Base-by-base conservation (phyloP, 305 asterid species). In the Vinca major region DNA sequence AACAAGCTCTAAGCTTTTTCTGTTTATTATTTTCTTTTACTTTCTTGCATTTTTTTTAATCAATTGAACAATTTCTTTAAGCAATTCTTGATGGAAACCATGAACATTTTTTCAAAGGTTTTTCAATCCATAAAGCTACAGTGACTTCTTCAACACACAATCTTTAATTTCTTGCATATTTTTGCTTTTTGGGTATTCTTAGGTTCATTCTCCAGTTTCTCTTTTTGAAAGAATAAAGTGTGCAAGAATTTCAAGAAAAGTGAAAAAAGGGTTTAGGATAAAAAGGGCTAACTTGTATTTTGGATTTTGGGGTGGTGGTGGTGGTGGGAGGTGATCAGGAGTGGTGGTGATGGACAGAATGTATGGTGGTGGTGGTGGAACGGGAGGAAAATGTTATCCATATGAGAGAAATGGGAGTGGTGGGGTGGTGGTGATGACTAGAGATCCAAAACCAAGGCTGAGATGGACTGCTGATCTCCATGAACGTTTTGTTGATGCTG, bases 381-480 rank as follows among this genome's bases (percentile, higher is more conserved):
- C 36, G 13, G 67, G 76, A 53, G 76, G 65, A 39, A 43, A 54
- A 33, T 72, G 50, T 52, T 62, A 68, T 58, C 71, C 77, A 10
- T 74, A 62, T 58, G 82, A 74, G 61, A 61, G 66, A n/a, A 66
- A 62, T 67, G 77, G 74, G 14, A 50, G 44, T 17, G 76, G 66
- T 21, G 75, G 74, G 65, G 90, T 81, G 66, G 82, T 86, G 75
- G 77, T 84, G 84, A 80, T 86, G 95, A 83, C 89, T 3, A 87
- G 97, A 77, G 96, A 91, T 77, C 88, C 89, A 52, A 89, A 84
- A 83, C 95, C 96, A 54, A 86, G 97, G 78, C 81, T 91, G 84
- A 80, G 96, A 53, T 91, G 96, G 96, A 91, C 94, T 39, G 80
- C 88, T 63, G 98, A 91, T 86, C 79, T 91, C 75, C 96, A 89